These are phyloP conservation scores for Crucibulum parvulum DNA, from an alignment of 1,284 basidiomycete species.

Conservation along the genomic window DNA sequence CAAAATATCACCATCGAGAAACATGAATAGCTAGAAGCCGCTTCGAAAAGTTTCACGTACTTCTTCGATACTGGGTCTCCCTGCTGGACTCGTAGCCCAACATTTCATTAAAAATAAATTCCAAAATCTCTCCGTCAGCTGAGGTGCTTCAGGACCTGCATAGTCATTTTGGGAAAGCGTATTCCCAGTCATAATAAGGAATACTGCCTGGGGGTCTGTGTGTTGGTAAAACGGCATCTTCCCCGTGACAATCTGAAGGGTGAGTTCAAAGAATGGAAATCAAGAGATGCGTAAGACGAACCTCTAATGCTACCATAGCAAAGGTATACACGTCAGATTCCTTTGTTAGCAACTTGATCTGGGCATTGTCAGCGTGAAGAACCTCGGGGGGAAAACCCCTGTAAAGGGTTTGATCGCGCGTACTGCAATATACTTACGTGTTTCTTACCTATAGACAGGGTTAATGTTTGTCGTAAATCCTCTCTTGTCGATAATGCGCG, in stretches of 20 bases:
- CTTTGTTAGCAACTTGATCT: not conserved
- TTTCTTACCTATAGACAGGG: not conserved
- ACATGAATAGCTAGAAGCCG: no score
- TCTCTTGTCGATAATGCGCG: not conserved
- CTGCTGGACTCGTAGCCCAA: no score
- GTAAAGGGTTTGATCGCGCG: no score
- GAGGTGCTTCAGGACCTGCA: no score
- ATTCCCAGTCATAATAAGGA: not conserved
- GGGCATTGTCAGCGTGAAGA: not conserved
- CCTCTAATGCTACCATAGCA: not conserved
- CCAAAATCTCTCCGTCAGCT: no score
- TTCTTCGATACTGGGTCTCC: no score
- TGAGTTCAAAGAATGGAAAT: not conserved
- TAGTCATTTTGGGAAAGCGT: no score
- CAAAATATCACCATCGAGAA: no score
- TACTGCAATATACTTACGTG: no score
- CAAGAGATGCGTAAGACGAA: not conserved
- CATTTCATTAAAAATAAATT: no score
- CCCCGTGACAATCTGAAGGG: not conserved
- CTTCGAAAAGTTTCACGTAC: no score
- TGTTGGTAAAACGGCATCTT: not conserved
- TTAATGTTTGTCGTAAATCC: not conserved
- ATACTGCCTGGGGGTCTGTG: not conserved
- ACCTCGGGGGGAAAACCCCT: not conserved
- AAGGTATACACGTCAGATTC: not conserved